Base-by-base conservation (phyloP, 140 eudicot species). In the Ambrosia hybrid region DNA sequence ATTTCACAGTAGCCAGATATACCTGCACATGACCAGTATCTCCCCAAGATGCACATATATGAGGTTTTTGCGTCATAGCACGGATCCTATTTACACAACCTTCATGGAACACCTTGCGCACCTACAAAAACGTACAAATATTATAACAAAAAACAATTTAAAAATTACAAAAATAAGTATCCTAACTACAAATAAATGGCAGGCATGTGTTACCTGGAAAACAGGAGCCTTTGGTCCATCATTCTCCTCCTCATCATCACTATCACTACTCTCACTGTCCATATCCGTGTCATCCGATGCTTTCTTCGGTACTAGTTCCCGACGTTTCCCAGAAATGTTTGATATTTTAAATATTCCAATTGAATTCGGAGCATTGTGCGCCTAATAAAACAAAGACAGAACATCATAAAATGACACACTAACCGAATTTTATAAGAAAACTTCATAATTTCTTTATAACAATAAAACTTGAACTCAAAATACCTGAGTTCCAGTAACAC, bases 21-120 rank as follows among this genome's bases (percentile, higher is more conserved):
- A 90, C 99, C 99, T 94, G 99, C 76, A 94, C 99, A 76, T 78
- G 91, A 58, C 97, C 99, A 4, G 82, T 86, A 78, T 94, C 96
- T 38, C 85, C 86, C 99, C 97, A 94, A 57, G 99, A 56, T 55
- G 99, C 99, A 90, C 96, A 88, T 43, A 94, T 90, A 78, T 94
- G 87, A 39, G 97, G 97, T 43, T 79, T 81, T 65, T 94, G 99
- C 17, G 89, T 69, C 99, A 94, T 94, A 14, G 99, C 93, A 15
- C 99, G 91, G 46, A 94, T 86, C n/a, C 99, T 83, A 63, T 94
- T 94, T 34, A 94, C 92, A 60, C 95, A 84, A 43, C 99, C 99
- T 76, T 88, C 92, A 67, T 94, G 99, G 64, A 55, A 81, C 51
- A 94, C 99, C 73, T 88, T 94, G 73, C 90, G 97, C n/a, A 88